phyloP scores from a whole-genome alignment of 108 stramenopile genomes.

The Nitzschia palea region DNA sequence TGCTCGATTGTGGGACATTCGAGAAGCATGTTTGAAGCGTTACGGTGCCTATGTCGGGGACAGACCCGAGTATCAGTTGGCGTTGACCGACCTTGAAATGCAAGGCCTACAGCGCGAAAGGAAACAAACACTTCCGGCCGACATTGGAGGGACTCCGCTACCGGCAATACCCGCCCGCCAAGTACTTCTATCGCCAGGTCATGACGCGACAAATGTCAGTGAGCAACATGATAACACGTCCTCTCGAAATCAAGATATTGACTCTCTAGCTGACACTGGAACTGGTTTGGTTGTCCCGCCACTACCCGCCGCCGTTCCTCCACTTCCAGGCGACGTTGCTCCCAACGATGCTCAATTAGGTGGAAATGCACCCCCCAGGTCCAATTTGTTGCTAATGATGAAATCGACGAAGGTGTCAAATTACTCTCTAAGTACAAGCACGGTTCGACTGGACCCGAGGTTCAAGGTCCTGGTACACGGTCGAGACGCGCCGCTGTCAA shows the following conservation, averaged over 20 bases:
- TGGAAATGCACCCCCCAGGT: slow-evolving; percentile 33
- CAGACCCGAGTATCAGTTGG: slow-evolving; percentile 51
- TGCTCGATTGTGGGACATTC: slow-evolving; percentile 81
- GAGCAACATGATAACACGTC: too few relatives aligned
- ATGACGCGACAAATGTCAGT: not conserved
- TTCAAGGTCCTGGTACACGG: slow-evolving; percentile 58
- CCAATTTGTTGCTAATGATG: slow-evolving; percentile 70
- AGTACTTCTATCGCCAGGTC: not conserved
- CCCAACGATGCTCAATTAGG: slow-evolving; percentile 1
- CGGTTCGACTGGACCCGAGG: slow-evolving; percentile 47
- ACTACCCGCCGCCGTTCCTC: slow-evolving; percentile 45
- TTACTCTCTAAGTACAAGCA: slow-evolving; percentile 72
- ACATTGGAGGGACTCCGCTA: not conserved
- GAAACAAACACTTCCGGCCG: not conserved
- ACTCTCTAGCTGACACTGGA: not conserved
- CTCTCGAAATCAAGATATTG: not conserved
- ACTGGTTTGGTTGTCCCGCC: slow-evolving; percentile 37
- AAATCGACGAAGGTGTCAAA: slow-evolving; percentile 72
- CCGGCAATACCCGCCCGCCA: slow-evolving; percentile 1
- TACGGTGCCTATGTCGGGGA: slow-evolving; percentile 56
- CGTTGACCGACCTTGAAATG: slow-evolving; percentile 11
- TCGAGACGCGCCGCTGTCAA: slow-evolving; percentile 60
- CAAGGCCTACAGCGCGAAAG: not conserved
- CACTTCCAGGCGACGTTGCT: slow-evolving; percentile 26
- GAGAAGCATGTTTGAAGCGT: slow-evolving; percentile 72